phyloP scores from a whole-genome alignment of 768 basidiomycete genomes.

The Trametes villosa region DNA sequence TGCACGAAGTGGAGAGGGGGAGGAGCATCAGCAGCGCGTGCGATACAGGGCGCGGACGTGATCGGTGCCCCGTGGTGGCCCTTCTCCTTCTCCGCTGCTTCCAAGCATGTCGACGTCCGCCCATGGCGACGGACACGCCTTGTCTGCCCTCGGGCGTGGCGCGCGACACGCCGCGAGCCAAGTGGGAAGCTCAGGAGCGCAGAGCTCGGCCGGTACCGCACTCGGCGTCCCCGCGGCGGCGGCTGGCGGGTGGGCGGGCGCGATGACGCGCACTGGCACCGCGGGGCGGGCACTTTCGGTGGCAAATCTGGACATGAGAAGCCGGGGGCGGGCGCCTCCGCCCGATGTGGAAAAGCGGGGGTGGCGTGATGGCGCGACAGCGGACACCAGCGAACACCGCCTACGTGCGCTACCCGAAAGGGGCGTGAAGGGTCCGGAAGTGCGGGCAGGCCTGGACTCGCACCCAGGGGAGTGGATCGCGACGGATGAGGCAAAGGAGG shows the following conservation, averaged over 20 bases:
- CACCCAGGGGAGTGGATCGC: conserved; percentile 12
- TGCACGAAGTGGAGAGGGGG: conserved; percentile 12
- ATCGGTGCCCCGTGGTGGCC: conserved; percentile 2
- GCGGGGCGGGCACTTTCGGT: background rate
- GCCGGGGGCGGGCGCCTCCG: conserved; percentile 9
- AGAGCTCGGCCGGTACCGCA: background rate
- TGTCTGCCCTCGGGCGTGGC: background rate
- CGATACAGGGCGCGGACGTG: background rate
- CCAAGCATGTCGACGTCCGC: background rate
- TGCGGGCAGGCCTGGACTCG: conserved; percentile 12
- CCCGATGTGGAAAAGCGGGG: conserved; percentile 15
- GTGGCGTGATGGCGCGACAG: conserved; percentile 25
- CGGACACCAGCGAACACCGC: conserved; percentile 14
- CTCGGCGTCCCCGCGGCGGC: background rate
- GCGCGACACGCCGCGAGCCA: background rate
- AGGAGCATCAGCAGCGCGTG: conserved; percentile 20
- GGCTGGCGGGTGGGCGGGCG: background rate
- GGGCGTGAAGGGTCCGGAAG: conserved; percentile 13
- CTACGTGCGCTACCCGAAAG: conserved; percentile 19
- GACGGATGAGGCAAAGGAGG: conserved; percentile 22
- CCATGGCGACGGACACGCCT: background rate
- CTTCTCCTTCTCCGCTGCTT: background rate
- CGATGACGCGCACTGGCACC: conserved; percentile 17
- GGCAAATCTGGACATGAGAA: conserved; percentile 14
- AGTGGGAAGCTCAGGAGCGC: background rate